Percentiles rank a stretch among this genome's conserved stretches.
Conservation (phyloP, 2,329 filamentous ascomycete genomes). For the Seiridium unicorne region DNA sequence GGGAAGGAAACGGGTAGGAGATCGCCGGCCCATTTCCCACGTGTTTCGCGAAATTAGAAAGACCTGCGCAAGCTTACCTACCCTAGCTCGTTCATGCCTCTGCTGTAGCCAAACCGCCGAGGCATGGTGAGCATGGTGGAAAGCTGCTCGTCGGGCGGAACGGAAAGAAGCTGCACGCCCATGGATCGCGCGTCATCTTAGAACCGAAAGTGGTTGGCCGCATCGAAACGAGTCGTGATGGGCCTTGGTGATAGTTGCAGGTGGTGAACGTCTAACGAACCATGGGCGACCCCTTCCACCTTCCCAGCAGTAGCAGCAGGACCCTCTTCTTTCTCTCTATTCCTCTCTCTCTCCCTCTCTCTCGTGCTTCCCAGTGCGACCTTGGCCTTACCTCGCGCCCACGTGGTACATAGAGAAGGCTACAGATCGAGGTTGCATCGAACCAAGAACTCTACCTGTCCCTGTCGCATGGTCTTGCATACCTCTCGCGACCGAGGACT, state of each 20-base stretch:
- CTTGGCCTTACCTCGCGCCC: background rate
- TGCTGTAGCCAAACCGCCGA: too few relatives aligned
- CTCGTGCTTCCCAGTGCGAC: background rate
- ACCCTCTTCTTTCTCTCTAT: background rate
- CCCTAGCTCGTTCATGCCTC: background rate
- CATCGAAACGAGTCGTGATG: background rate
- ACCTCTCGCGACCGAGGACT: background rate
- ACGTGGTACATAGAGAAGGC: background rate
- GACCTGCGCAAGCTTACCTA: background rate
- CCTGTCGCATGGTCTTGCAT: background rate
- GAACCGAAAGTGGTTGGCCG: background rate
- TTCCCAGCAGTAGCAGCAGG: too few relatives aligned
- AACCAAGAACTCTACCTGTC: background rate
- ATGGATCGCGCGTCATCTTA: background rate
- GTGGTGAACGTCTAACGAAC: too few relatives aligned
- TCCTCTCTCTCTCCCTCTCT: background rate
- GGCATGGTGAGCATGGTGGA: background rate
- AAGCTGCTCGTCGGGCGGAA: background rate
- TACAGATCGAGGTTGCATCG: background rate
- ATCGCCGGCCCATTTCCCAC: slow-evolving; percentile 4
- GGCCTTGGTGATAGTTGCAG: too few relatives aligned
- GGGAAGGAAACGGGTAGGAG: background rate
- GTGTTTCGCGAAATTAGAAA: background rate
- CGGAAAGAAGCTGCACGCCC: background rate
- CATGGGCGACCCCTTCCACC: too few relatives aligned